phyloP scores from a whole-genome alignment of 192 early-diverging fungal species.

The Coemansia sp. region DNA sequence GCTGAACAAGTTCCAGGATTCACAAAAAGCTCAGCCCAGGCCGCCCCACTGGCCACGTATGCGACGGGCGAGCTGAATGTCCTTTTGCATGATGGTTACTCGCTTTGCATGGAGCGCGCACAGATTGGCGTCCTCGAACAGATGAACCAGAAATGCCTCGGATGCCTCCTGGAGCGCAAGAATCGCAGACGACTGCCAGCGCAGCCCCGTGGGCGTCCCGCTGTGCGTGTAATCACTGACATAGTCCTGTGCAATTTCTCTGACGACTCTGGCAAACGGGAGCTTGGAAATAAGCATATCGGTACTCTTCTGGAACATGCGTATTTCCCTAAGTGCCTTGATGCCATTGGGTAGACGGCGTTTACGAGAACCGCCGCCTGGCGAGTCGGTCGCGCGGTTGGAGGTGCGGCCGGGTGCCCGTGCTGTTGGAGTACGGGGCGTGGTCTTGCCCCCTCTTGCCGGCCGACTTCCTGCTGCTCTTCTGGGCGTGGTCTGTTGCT shows the following conservation, averaged over 20 bases:
- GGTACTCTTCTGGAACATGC: slow-evolving; percentile 80
- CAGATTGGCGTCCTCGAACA: slow-evolving; percentile 90
- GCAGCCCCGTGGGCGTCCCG: slow-evolving; percentile 44
- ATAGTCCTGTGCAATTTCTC: slow-evolving; percentile 64
- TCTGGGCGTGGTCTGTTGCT: slow-evolving; percentile 5
- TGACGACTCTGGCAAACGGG: slow-evolving; percentile 83
- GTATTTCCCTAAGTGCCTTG: slow-evolving; percentile 80
- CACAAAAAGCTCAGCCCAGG: slow-evolving; percentile 52
- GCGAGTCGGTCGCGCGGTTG: slow-evolving; percentile 6
- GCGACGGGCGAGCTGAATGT: slow-evolving; percentile 86
- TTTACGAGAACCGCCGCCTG: slow-evolving; percentile 18
- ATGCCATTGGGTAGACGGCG: slow-evolving; percentile 58
- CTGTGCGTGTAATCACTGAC: slow-evolving; percentile 41
- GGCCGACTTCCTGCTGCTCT: slow-evolving; percentile 8
- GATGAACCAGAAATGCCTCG: slow-evolving; percentile 79
- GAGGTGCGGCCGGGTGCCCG: background rate
- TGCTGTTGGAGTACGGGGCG: slow-evolving; percentile 11
- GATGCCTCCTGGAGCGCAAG: slow-evolving; percentile 79
- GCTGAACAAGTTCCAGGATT: too few relatives aligned
- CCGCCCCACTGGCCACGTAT: slow-evolving; percentile 85
- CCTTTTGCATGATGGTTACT: slow-evolving; percentile 89
- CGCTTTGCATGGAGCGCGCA: slow-evolving; percentile 94
- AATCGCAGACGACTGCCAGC: slow-evolving; percentile 79
- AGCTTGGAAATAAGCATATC: slow-evolving; percentile 78
- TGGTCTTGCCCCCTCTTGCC: slow-evolving; percentile 26